Percentiles rank a stretch among this genome's conserved stretches.
These are phyloP conservation scores for Acanthamoeba quina DNA, from an alignment of 208 protist species.

Conservation along the genomic window DNA sequence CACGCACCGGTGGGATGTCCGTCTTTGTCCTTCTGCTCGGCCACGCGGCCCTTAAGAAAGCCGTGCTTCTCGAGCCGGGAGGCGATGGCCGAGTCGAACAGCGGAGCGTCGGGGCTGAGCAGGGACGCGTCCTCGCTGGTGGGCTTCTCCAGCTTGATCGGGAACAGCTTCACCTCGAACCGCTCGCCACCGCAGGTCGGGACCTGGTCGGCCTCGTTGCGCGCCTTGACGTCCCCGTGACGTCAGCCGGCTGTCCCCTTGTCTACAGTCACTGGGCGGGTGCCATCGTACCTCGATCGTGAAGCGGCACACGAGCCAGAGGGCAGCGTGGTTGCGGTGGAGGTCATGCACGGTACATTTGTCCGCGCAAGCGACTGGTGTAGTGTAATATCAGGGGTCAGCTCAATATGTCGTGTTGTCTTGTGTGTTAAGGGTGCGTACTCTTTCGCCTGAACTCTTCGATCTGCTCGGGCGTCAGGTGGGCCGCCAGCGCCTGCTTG, in stretches of 20 bases:
- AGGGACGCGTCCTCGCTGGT: neutral
- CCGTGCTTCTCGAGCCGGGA: neutral
- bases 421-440: neutral
- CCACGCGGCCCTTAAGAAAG: neutral
- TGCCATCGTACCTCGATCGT: neutral
- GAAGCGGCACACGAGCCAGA: neutral
- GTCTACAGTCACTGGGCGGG: too few species aligned
- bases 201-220: neutral
- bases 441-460: neutral
- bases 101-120: neutral
- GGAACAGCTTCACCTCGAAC: neutral
- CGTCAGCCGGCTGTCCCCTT: too few species aligned
- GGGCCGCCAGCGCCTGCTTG: neutral
- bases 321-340: neutral
- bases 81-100: neutral
- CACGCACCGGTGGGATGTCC: neutral
- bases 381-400: neutral
- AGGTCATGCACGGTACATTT: neutral
- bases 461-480: neutral
- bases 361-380: neutral
- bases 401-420: neutral
- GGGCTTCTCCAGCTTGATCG: neutral
- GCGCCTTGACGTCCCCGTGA: neutral
- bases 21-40: neutral
- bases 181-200: neutral